Evolutionary conservation across 1,284 basidiomycete species (phyloP).

Genomic region (Anthracocystis setariae): DNA sequence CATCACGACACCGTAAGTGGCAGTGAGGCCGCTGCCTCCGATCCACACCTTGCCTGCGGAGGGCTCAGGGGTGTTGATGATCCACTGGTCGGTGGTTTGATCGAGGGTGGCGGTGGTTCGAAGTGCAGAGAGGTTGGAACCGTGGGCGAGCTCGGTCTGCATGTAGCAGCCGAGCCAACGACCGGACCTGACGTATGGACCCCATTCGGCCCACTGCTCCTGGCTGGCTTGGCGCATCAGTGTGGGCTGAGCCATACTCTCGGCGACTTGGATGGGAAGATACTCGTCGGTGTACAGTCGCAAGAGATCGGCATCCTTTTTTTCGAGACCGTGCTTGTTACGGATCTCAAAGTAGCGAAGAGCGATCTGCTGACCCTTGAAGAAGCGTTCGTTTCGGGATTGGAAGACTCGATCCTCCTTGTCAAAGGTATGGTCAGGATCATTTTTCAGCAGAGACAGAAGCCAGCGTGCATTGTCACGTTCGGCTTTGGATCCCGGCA

Average conservation of each 20-base stretch:
- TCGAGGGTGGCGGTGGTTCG: slow-evolving; percentile 54
- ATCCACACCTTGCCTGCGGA: slow-evolving; percentile 58
- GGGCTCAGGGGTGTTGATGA: slow-evolving; percentile 51
- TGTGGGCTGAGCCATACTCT: slow-evolving; percentile 57
- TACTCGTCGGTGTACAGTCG: slow-evolving; percentile 57
- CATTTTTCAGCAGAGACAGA: slow-evolving; percentile 43
- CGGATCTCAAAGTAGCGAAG: slow-evolving; percentile 55
- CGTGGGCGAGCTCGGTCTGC: slow-evolving; percentile 59
- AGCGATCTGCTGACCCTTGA: slow-evolving; percentile 50
- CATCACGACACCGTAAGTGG: slow-evolving; percentile 57
- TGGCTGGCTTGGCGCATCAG: slow-evolving; percentile 46
- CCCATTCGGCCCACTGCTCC: slow-evolving; percentile 56
- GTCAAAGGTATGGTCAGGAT: slow-evolving; percentile 51
- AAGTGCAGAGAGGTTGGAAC: slow-evolving; percentile 54
- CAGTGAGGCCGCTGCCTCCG: slow-evolving; percentile 52
- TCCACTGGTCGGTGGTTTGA: slow-evolving; percentile 38
- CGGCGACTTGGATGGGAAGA: slow-evolving; percentile 55
- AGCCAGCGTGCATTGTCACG: slow-evolving; percentile 54
- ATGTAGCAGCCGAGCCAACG: slow-evolving; percentile 56
- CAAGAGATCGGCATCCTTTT: slow-evolving; percentile 55
- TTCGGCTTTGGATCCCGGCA: slow-evolving; percentile 40
- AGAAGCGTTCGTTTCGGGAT: slow-evolving; percentile 51
- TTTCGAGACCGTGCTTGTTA: slow-evolving; percentile 50
- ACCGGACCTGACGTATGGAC: slow-evolving; percentile 40
- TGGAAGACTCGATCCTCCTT: slow-evolving; percentile 52